Conservation (phyloP, 768 basidiomycete species). For the Mrakia blollopis region DNA sequence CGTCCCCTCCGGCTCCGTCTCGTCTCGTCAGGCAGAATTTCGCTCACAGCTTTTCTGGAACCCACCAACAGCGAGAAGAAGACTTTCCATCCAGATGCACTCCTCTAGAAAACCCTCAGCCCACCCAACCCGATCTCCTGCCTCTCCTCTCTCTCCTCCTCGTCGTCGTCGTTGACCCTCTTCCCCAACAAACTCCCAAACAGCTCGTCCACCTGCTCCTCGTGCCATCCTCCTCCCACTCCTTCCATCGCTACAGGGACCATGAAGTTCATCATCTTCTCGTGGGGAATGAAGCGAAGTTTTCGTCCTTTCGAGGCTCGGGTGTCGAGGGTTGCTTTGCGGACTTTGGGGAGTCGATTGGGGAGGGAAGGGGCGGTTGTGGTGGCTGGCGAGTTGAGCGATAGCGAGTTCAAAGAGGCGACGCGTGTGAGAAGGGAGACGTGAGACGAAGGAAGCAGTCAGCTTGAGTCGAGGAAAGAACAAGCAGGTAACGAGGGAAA, state of each 20-base stretch:
- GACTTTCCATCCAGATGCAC: neutral
- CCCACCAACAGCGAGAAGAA: neutral
- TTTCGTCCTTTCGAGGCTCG: conserved; percentile 94
- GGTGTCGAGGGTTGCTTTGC: conserved; percentile 75
- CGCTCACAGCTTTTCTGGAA: neutral
- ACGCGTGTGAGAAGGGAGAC: neutral
- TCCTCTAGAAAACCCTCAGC: conserved; percentile 29
- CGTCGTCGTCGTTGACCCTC: conserved; percentile 38
- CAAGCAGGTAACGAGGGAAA: too few species aligned
- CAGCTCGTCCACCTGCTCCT: conserved; percentile 91
- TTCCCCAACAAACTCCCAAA: conserved; percentile 77
- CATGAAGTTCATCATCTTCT: conserved; percentile 96
- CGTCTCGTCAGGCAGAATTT: too few species aligned
- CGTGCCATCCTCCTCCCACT: conserved; percentile 70
- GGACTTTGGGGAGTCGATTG: conserved; percentile 41
- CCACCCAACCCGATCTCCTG: conserved; percentile 18
- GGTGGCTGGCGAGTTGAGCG: neutral
- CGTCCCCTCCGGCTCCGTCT: neutral
- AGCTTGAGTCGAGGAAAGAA: too few species aligned
- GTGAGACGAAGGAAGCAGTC: neutral
- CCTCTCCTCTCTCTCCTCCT: conserved; percentile 31
- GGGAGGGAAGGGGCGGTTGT: conserved; percentile 15
- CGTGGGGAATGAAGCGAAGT: conserved; percentile 85
- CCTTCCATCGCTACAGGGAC: conserved; percentile 60
- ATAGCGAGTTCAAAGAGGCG: neutral